Evolutionary conservation across 441 rosid species (phyloP).

Genomic region (Pelargonium myrrhifolium): DNA sequence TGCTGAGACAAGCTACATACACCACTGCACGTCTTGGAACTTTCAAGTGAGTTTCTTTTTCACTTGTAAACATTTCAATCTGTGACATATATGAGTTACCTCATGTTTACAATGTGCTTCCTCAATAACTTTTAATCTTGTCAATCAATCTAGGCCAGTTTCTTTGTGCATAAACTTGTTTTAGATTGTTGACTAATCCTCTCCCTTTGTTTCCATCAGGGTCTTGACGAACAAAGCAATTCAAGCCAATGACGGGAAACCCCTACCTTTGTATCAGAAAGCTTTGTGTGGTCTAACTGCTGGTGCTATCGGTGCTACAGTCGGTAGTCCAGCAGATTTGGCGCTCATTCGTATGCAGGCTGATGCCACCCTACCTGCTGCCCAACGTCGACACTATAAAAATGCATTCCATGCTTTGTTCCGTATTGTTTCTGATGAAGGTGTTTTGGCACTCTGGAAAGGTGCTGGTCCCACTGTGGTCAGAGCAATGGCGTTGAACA

Average conservation of each 20-base stretch:
- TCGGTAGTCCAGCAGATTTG: slow-evolving; percentile 94
- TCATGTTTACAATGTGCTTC: background rate
- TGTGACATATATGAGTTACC: background rate
- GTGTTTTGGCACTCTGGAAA: slow-evolving; percentile 95
- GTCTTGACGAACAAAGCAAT: slow-evolving; percentile 74
- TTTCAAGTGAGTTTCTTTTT: slow-evolving; percentile 44
- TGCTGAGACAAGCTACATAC: slow-evolving; percentile 88
- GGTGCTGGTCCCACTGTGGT: slow-evolving; percentile 97
- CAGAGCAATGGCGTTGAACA: slow-evolving; percentile 98
- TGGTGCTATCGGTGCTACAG: slow-evolving; percentile 87
- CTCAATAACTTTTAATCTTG: background rate
- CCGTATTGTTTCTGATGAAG: slow-evolving; percentile 76
- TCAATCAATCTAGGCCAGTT: too few relatives aligned
- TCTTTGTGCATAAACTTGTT: background rate
- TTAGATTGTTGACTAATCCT: background rate
- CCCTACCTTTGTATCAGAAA: slow-evolving; percentile 88
- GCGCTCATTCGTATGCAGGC: slow-evolving; percentile 99
- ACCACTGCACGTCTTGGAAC: background rate
- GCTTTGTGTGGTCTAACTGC: slow-evolving; percentile 97
- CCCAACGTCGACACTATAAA: slow-evolving; percentile 79
- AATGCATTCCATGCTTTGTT: slow-evolving; percentile 92
- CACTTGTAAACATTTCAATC: background rate
- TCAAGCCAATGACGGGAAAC: slow-evolving; percentile 91
- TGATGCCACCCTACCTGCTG: slow-evolving; percentile 79
- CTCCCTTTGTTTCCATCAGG: slow-evolving; percentile 29